Percentiles rank a stretch among this genome's conserved stretches.
Conservation (phyloP, 352 stramenopile genomes). For the Blastocystis hominis region DNA sequence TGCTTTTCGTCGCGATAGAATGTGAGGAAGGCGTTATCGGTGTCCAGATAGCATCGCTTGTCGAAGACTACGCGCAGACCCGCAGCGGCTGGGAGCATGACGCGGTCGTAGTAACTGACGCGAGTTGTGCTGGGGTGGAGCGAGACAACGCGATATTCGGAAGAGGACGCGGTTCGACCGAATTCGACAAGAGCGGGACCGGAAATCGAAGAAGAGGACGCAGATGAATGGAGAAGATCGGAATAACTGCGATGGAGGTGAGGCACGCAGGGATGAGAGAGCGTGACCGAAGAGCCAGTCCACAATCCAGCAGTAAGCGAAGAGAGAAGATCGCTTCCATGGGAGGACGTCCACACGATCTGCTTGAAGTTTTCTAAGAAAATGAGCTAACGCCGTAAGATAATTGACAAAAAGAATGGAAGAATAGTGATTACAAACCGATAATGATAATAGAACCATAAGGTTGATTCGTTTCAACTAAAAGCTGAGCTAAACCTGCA, state of each 20-base stretch:
- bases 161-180: not conserved
- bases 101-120: slow-evolving; percentile 30
- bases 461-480: too few species aligned
- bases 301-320: not conserved
- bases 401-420: too few species aligned
- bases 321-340: not conserved
- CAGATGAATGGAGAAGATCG: not conserved
- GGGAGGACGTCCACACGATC: not conserved
- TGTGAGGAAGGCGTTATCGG: not conserved
- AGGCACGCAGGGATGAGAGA: not conserved
- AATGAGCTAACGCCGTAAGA: too few species aligned
- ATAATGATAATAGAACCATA: too few species aligned
- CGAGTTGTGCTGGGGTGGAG: not conserved
- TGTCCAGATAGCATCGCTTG: slow-evolving; percentile 20
- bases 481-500: too few species aligned
- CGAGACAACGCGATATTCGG: not conserved
- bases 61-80: slow-evolving; percentile 45
- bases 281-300: not conserved
- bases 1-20: slow-evolving; percentile 44
- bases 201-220: not conserved
- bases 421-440: too few species aligned
- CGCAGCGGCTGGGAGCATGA: not conserved
- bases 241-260: not conserved
- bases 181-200: not conserved
- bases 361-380: not conserved